Conservation (phyloP, 2,329 filamentous ascomycete genomes). For the Gaeumannomyces tritici region DNA sequence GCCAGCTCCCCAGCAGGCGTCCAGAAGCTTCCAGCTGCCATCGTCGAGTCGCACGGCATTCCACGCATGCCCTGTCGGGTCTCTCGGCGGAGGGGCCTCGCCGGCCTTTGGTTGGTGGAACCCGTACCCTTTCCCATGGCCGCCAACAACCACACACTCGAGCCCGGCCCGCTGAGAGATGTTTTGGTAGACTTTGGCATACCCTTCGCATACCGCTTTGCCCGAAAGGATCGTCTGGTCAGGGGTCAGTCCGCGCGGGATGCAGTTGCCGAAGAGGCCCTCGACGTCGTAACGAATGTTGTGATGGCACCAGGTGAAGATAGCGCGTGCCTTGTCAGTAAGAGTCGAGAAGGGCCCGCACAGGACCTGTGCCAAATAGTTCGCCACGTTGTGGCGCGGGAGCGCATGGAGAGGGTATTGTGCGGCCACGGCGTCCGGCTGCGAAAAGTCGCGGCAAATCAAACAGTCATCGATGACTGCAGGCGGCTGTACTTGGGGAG, state of each 20-base stretch:
- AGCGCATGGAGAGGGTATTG: conserved; percentile 65
- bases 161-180: conserved; percentile 74
- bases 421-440: conserved; percentile 66
- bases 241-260: conserved; percentile 55
- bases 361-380: conserved; percentile 67
- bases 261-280: conserved; percentile 64
- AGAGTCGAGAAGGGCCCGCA: conserved; percentile 69
- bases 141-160: conserved; percentile 62
- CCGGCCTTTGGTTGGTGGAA: conserved; percentile 54
- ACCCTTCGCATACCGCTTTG: conserved; percentile 84
- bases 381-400: conserved; percentile 54
- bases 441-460: conserved; percentile 79
- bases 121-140: conserved; percentile 82
- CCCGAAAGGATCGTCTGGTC: conserved; percentile 67
- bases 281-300: conserved; percentile 80
- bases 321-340: conserved; percentile 85
- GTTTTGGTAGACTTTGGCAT: conserved; percentile 71
- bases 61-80: conserved; percentile 71
- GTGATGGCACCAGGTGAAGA: conserved; percentile 94
- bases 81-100: conserved; percentile 52
- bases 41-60: conserved; percentile 83
- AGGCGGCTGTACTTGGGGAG: conserved; percentile 11
- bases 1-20: conserved; percentile 89
- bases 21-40: conserved; percentile 83
- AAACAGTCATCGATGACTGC: conserved; percentile 43